Percentiles rank a stretch among this genome's conserved stretches.
Evolutionary conservation across 1,284 basidiomycete genomes (phyloP).

Genomic region (Sporisorium exsertum): DNA sequence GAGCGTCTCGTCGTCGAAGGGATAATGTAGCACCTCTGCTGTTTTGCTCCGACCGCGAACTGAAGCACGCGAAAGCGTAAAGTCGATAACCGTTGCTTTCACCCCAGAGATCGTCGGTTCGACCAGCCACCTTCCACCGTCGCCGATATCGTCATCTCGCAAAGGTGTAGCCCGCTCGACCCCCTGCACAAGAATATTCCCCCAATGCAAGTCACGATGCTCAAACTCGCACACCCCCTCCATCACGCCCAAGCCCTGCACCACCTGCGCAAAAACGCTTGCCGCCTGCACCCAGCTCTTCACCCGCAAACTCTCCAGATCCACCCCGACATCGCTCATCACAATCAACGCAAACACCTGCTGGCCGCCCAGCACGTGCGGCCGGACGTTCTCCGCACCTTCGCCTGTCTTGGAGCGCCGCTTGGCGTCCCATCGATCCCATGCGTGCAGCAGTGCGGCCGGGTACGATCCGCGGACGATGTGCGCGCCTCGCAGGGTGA

Average conservation of each 20-base stretch:
- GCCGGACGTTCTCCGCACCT: constrained; percentile 85
- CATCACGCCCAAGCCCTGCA: constrained; percentile 79
- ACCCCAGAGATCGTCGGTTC: constrained; percentile 73
- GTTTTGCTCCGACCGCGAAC: constrained; percentile 21
- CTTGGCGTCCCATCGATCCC: constrained; percentile 82
- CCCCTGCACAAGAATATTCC: constrained; percentile 84
- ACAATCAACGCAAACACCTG: constrained; percentile 90
- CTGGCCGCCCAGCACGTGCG: constrained; percentile 77
- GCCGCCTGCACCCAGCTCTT: constrained; percentile 86
- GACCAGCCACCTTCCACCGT: constrained; percentile 13
- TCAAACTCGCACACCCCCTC: constrained; percentile 86
- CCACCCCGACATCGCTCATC: constrained; percentile 86
- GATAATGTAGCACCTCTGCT: constrained; percentile 51
- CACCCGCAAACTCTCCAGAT: constrained; percentile 86
- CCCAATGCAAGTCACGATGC: constrained; percentile 98
- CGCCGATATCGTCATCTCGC: background rate
- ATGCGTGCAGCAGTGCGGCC: constrained; percentile 78
- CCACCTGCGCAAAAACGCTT: constrained; percentile 90
- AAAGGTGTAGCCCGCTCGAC: background rate
- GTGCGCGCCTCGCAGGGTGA: constrained; percentile 74
- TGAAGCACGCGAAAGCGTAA: constrained; percentile 81
- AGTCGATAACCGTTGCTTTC: constrained; percentile 87
- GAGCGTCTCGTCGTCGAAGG: constrained; percentile 68
- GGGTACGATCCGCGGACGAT: constrained; percentile 89
- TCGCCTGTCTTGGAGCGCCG: constrained; percentile 70